Evolutionary conservation across 2,329 filamentous ascomycete genomes (phyloP), one percentile per base, ranked within the genome.

Genomic region (Talaromyces sp.): DNA sequence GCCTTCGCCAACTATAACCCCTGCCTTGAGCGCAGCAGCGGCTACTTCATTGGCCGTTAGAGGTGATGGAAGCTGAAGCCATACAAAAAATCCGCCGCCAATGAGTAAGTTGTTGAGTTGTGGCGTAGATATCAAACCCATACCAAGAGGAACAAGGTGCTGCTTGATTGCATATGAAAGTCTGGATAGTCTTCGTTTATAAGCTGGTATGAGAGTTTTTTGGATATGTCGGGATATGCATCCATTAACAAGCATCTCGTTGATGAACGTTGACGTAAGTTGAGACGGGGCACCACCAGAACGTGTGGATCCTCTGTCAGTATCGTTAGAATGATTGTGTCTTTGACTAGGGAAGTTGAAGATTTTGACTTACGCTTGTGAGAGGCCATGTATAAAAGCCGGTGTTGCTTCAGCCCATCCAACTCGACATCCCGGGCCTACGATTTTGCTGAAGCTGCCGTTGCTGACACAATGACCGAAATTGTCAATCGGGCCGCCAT

Each of bases 381-480:
- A 60, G 0, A 60, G 57, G 0, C 57, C 57, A 22, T 47, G 47
- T 2, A 47, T 43, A 13, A 60, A 60, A 47, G 57, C 57, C 24
- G n/a, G 41, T n/a, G 39, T 60, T 19, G 16, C 57, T 35, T 60
- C 57, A 8, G 57, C 57, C 92, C 92, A 97, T 5, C 93, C 93
- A 0, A 90, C 92, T 6, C 93, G 84, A 63, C 91, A 79, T 0
- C 93, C 93, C 0, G 93, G 92, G 0, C 87, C 91, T 19, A 87
- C 84, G 37, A 97, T 87, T 75, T 97, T 97, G 73, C 88, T 91
- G 76, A 97, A 97, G 2, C 88, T 91, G 31, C 90, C 92, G 74
- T 97, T 97, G 71, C 89, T 92, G 39, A 92, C 82, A 4, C 87
- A 85, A 75, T 97, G 88, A 5, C 93, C 92, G 71, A 94, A 96